Conservation (phyloP, 1,284 basidiomycete species). For the Erythrobasidium hasegawianum region DNA sequence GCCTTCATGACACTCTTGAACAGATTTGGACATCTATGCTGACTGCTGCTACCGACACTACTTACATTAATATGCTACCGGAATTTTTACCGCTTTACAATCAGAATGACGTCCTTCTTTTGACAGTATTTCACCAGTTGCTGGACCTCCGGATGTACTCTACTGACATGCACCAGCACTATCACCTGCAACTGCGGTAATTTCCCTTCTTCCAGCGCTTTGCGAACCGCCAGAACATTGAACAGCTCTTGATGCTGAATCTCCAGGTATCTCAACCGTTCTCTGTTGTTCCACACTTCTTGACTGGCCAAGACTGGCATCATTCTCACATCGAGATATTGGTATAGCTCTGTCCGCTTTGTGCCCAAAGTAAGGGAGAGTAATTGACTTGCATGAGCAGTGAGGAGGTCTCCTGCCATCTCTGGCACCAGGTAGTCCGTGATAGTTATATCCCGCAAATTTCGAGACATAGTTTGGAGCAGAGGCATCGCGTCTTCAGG, state of each 20-base stretch:
- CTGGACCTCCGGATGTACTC: constrained; percentile 22
- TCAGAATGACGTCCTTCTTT: constrained; percentile 15
- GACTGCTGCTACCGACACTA: too few relatives aligned
- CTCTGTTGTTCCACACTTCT: not conserved
- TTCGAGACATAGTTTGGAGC: not conserved
- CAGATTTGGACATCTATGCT: too few relatives aligned
- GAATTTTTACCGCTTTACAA: constrained; percentile 1
- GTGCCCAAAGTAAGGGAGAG: constrained; percentile 18
- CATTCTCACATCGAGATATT: not conserved
- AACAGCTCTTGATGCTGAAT: constrained; percentile 18
- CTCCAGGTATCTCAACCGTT: constrained; percentile 10
- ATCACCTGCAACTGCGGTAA: constrained; percentile 17
- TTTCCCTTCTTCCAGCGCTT: constrained; percentile 4
- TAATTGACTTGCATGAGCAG: not conserved
- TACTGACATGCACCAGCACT: constrained; percentile 9
- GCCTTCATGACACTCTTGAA: too few relatives aligned
- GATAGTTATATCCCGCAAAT: constrained; percentile 12
- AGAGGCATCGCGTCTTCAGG: not conserved
- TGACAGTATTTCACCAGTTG: constrained; percentile 10
- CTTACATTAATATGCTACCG: too few relatives aligned
- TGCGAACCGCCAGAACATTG: constrained; percentile 4
- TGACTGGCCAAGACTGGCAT: constrained; percentile 15
- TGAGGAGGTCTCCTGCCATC: constrained; percentile 9
- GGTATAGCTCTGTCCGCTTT: not conserved
- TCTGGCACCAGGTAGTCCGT: constrained; percentile 11